Percentiles rank a stretch among this genome's conserved stretches.
Evolutionary conservation across 306 rosid genomes (phyloP).

Genomic region (Abrus pulchellus): DNA sequence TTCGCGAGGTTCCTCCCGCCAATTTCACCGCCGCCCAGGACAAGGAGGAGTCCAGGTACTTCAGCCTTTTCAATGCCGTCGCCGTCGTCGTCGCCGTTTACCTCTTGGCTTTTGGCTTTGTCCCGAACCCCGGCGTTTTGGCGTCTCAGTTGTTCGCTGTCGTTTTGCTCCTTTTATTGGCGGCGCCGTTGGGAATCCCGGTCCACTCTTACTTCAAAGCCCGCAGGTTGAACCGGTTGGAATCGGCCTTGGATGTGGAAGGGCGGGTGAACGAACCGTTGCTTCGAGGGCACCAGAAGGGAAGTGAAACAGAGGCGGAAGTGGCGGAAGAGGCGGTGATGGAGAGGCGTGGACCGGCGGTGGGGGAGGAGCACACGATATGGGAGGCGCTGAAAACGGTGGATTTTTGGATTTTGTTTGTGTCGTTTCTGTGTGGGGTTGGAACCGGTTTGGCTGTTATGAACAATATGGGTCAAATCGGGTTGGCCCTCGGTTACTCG

Average conservation of each 20-base stretch:
- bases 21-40: slow-evolving; percentile 49
- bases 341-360: slow-evolving; percentile 46
- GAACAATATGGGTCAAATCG: slow-evolving; percentile 98
- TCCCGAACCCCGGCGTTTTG: slow-evolving; percentile 57
- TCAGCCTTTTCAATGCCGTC: slow-evolving; percentile 66
- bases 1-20: slow-evolving; percentile 69
- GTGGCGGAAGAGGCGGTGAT: not conserved
- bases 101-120: slow-evolving; percentile 65
- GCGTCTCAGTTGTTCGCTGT: slow-evolving; percentile 59
- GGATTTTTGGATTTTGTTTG: slow-evolving; percentile 91
- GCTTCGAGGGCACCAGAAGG: slow-evolving; percentile 31
- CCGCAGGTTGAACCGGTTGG: not conserved
- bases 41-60: slow-evolving; percentile 63
- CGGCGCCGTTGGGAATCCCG: slow-evolving; percentile 75
- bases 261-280: slow-evolving; percentile 53
- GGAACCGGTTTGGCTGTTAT: slow-evolving; percentile 90
- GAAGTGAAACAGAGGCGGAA: slow-evolving; percentile 12
- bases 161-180: slow-evolving; percentile 63
- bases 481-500: slow-evolving; percentile 80
- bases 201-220: slow-evolving; percentile 53
- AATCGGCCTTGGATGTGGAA: slow-evolving; percentile 51
- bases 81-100: slow-evolving; percentile 82
- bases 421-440: slow-evolving; percentile 89
- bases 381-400: slow-evolving; percentile 61
- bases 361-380: slow-evolving; percentile 94